These are phyloP conservation scores for Colletotrichum eleusines DNA, from an alignment of 2,329 filamentous ascomycete species.

Conservation along the genomic window DNA sequence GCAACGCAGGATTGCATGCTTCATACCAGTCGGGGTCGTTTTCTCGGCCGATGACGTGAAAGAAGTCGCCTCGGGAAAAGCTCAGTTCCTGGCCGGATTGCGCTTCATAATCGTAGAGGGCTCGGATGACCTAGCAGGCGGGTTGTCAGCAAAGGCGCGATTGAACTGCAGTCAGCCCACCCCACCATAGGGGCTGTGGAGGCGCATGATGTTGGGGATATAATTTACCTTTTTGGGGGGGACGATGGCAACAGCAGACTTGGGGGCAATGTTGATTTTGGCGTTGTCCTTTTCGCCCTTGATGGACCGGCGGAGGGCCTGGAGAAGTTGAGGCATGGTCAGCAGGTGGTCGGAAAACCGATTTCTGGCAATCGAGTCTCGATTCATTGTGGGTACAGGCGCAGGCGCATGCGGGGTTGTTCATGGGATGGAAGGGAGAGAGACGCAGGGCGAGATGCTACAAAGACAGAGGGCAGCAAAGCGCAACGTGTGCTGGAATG, in stretches of 20 bases:
- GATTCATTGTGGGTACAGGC: slow-evolving; percentile 39
- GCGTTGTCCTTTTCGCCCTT: slow-evolving; percentile 87
- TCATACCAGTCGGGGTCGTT: slow-evolving; percentile 98
- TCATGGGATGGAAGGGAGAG: slow-evolving; percentile 38
- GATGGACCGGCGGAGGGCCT: slow-evolving; percentile 88
- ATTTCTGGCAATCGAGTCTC: slow-evolving; percentile 38
- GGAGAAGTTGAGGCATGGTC: slow-evolving; percentile 59
- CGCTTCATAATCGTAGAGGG: slow-evolving; percentile 91
- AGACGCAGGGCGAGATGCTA: slow-evolving; percentile 12
- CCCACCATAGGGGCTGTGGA: slow-evolving; percentile 2
- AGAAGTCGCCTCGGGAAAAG: slow-evolving; percentile 96
- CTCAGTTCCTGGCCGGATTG: slow-evolving; percentile 82
- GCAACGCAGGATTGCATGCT: slow-evolving; percentile 92
- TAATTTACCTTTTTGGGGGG: slow-evolving; percentile 88
- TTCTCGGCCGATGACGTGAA: slow-evolving; percentile 96
- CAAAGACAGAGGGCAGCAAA: slow-evolving; percentile 1
- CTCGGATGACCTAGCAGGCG: slow-evolving; percentile 85
- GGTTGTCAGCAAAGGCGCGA: slow-evolving; percentile 43
- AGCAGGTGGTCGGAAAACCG: slow-evolving; percentile 47
- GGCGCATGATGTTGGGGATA: slow-evolving; percentile 21
- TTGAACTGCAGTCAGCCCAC: slow-evolving; percentile 2
- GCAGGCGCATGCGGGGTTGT: slow-evolving; percentile 40
- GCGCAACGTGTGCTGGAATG: slow-evolving; percentile 7
- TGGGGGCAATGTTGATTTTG: slow-evolving; percentile 83
- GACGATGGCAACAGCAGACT: slow-evolving; percentile 88